phyloP scores from a whole-genome alignment of 148 eudicot species.

The Vaccinium vitisidaea region DNA sequence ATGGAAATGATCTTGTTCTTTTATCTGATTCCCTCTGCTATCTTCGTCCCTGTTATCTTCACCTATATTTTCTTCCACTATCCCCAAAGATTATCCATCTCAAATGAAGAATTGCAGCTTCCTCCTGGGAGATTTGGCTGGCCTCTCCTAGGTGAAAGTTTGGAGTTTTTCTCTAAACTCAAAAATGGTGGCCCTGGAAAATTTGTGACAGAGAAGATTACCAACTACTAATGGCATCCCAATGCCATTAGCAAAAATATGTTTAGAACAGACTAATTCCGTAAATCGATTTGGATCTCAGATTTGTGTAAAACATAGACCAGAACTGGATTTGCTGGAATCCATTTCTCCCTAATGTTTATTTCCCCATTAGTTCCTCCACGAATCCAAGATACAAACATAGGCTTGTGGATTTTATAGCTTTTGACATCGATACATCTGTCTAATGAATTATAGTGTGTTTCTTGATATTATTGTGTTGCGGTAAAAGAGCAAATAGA shows the following conservation, averaged over 20 bases:
- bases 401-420: not conserved
- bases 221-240: constrained; percentile 22
- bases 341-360: not conserved
- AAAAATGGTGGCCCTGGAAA: constrained; percentile 24
- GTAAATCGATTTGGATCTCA: not conserved
- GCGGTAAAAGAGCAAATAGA: constrained; percentile 23
- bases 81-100: not conserved
- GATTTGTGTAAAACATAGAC: not conserved
- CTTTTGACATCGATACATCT: not conserved
- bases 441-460: not conserved
- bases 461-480: not conserved
- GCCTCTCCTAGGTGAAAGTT: constrained; percentile 30
- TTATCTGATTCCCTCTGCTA: constrained; percentile 5
- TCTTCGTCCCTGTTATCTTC: not conserved
- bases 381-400: not conserved
- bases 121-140: constrained; percentile 27
- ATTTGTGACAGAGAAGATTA: constrained; percentile 16
- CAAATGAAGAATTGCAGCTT: not conserved
- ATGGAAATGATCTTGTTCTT: not conserved
- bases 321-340: not conserved
- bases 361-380: not conserved
- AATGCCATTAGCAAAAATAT: constrained; percentile 6
- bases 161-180: constrained; percentile 19
- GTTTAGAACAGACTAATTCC: too few relatives aligned
- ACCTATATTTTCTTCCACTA: not conserved